Conservation (phyloP, 345 rosid genomes). For the Odontarrhena argentea region DNA sequence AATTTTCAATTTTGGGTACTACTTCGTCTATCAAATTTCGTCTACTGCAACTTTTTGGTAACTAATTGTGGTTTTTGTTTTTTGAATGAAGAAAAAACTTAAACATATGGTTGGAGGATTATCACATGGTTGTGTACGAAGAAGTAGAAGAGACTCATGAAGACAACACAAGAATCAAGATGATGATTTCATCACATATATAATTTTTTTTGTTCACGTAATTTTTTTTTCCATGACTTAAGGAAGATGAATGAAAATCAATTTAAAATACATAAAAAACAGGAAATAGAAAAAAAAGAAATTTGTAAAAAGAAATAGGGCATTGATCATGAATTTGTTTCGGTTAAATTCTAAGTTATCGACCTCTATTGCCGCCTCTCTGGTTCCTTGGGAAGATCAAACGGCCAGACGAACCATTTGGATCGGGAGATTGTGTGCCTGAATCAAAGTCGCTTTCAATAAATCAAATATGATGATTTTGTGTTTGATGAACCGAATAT, state of each 20-base stretch:
- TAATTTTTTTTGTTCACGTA: constrained; percentile 5
- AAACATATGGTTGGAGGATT: constrained; percentile 33
- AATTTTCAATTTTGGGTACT: constrained; percentile 37
- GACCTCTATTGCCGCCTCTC: constrained; percentile 48
- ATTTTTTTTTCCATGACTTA: constrained; percentile 7
- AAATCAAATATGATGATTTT: constrained; percentile 46
- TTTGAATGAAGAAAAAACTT: constrained; percentile 33
- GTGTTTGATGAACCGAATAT: no score
- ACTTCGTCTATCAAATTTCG: not conserved
- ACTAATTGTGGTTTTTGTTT: not conserved
- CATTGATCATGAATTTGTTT: constrained; percentile 19
- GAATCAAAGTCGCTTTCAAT: constrained; percentile 47
- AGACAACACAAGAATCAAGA: constrained; percentile 6
- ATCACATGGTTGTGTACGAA: constrained; percentile 35
- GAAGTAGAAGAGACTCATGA: constrained; percentile 32
- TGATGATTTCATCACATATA: not conserved
- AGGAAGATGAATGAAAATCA: constrained; percentile 33
- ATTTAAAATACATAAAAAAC: constrained; percentile 21
- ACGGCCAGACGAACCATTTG: constrained; percentile 43
- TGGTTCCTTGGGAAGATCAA: constrained; percentile 53
- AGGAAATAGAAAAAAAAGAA: constrained; percentile 9
- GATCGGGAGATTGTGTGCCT: constrained; percentile 44
- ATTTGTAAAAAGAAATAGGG: not conserved
- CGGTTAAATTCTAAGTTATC: constrained; percentile 30
- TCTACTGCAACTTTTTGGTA: not conserved